These are phyloP conservation scores for Wolfiporia cocos DNA, from an alignment of 1,284 basidiomycete genomes.

Conservation along the genomic window DNA sequence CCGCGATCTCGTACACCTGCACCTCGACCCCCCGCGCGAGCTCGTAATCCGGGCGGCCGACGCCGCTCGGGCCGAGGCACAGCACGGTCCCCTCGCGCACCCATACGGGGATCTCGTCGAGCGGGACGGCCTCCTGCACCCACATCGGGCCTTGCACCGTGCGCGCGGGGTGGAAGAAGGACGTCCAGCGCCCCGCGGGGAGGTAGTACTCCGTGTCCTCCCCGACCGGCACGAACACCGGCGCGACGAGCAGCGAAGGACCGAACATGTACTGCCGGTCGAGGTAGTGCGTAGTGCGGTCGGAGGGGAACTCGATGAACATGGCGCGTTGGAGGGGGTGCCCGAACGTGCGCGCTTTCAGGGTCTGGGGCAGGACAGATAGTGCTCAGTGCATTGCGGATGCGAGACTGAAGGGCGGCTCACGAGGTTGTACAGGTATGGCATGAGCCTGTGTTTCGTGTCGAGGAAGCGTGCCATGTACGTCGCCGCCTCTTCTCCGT, in stretches of 20 bases:
- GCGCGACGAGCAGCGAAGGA: conserved; percentile 66
- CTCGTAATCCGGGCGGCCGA: conserved; percentile 62
- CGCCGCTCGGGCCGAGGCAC: conserved; percentile 46
- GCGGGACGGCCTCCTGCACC: conserved; percentile 49
- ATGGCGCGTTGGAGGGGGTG: conserved; percentile 66
- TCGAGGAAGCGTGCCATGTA: conserved; percentile 62
- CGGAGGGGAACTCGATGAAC: conserved; percentile 68
- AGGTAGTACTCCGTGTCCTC: conserved; percentile 65
- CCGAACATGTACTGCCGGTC: conserved; percentile 71
- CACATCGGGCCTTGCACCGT: conserved; percentile 45
- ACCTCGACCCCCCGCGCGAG: conserved; percentile 47
- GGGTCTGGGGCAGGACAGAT: conserved; percentile 42
- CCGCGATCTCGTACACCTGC: conserved; percentile 45
- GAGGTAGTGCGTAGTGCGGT: conserved; percentile 57
- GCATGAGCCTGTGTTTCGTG: conserved; percentile 70
- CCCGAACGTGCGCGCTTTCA: conserved; percentile 51
- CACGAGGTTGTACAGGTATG: conserved; percentile 63
- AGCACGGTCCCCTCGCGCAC: conserved; percentile 53
- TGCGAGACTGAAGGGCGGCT: conserved; percentile 20
- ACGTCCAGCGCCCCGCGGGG: conserved; percentile 66
- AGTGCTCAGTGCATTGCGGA: background rate
- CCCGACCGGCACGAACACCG: conserved; percentile 55
- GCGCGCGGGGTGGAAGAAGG: conserved; percentile 47
- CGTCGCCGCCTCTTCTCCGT: conserved; percentile 63
- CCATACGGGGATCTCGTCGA: conserved; percentile 63